Percentiles rank a stretch among this genome's conserved stretches.
These are phyloP conservation scores for Rhizopogon rudus DNA, from an alignment of 768 basidiomycete genomes.

Conservation along the genomic window DNA sequence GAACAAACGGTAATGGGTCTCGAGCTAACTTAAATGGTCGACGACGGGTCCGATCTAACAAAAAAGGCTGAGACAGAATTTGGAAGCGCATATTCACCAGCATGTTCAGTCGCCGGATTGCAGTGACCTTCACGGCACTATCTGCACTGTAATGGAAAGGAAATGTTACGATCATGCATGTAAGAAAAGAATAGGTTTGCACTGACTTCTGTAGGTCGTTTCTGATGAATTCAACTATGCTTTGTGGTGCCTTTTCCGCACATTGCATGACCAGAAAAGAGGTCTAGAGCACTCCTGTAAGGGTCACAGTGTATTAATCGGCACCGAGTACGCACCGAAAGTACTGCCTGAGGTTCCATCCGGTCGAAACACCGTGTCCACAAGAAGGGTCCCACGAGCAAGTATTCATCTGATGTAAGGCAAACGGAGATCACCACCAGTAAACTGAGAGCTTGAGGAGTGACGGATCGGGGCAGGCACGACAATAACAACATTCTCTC, in stretches of 20 bases:
- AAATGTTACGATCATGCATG: background rate
- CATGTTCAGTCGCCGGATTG: conserved; percentile 49
- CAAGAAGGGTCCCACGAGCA: conserved; percentile 46
- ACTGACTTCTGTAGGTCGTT: conserved; percentile 52
- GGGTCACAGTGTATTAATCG: background rate
- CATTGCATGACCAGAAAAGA: conserved; percentile 71
- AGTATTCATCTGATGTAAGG: conserved; percentile 44
- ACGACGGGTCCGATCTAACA: conserved; percentile 56
- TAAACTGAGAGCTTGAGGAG: conserved; percentile 47
- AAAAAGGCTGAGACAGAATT: conserved; percentile 54
- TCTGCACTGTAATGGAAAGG: conserved; percentile 2
- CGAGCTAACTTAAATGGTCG: conserved; percentile 66
- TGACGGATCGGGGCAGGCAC: conserved; percentile 41
- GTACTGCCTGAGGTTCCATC: conserved; percentile 35
- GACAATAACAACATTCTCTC: conserved; percentile 35
- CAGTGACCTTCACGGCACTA: conserved; percentile 36
- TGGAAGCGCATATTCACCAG: conserved; percentile 69
- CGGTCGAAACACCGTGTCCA: conserved; percentile 52
- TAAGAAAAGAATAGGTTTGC: background rate
- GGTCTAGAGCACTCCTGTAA: conserved; percentile 29
- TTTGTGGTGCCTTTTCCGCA: conserved; percentile 53
- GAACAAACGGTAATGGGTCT: conserved; percentile 67
- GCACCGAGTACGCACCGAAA: conserved; percentile 39
- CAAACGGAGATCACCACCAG: conserved; percentile 59
- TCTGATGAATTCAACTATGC: conserved; percentile 46